phyloP scores from a whole-genome alignment of 768 basidiomycete genomes.

The Dentipellis fragilis region DNA sequence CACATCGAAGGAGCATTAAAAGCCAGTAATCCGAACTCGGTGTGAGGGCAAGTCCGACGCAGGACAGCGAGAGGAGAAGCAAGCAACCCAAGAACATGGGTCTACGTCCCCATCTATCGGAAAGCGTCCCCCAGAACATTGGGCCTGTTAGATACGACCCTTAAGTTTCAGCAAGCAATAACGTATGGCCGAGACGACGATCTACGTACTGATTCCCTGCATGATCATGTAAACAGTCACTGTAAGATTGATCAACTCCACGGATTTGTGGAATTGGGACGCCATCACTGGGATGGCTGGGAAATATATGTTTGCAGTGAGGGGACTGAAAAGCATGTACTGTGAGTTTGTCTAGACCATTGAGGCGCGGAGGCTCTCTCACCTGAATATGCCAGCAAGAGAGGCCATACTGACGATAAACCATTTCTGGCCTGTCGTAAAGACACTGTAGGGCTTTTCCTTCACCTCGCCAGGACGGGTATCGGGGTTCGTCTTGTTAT shows the following conservation, averaged over 20 bases:
- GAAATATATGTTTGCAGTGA: conserved; percentile 72
- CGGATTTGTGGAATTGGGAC: conserved; percentile 49
- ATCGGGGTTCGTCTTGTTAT: neutral
- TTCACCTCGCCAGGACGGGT: conserved; percentile 17
- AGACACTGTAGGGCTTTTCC: conserved; percentile 33
- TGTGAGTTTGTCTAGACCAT: neutral
- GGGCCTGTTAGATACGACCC: conserved; percentile 22
- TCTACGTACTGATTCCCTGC: conserved; percentile 45
- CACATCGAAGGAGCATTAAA: conserved; percentile 65
- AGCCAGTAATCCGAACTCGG: conserved; percentile 65
- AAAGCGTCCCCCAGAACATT: conserved; percentile 56
- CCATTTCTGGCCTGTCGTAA: conserved; percentile 54
- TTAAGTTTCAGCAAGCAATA: neutral
- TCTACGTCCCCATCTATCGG: conserved; percentile 56
- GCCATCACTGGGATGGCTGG: conserved; percentile 69
- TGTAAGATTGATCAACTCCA: conserved; percentile 69
- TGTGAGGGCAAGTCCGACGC: conserved; percentile 47
- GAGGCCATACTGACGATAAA: conserved; percentile 49
- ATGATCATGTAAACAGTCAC: conserved; percentile 70
- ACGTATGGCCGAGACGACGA: neutral
- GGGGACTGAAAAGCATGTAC: conserved; percentile 32
- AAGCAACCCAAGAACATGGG: conserved; percentile 57
- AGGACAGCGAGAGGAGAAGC: conserved; percentile 51
- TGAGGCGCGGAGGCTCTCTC: neutral
- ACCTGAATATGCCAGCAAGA: conserved; percentile 59